These are phyloP conservation scores for Podospora fimiseda DNA, from an alignment of 495 filamentous ascomycete species.

Conservation along the genomic window DNA sequence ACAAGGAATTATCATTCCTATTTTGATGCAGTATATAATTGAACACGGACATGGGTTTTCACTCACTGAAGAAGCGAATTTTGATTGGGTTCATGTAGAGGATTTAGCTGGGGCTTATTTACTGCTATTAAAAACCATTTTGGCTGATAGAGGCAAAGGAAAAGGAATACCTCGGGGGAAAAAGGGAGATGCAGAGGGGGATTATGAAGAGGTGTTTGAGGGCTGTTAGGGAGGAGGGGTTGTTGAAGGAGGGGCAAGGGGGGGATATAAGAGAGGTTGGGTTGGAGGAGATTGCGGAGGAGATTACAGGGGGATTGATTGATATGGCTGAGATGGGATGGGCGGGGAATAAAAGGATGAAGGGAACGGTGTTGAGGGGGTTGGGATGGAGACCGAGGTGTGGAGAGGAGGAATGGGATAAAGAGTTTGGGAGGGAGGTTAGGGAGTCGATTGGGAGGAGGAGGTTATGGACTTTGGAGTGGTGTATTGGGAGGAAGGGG, in stretches of 20 bases:
- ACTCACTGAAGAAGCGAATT: constrained; percentile 7
- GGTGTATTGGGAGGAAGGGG: constrained; percentile 1
- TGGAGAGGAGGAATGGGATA: neutral
- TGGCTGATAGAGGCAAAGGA: too few species aligned
- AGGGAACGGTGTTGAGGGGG: constrained; percentile 2
- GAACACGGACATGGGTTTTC: constrained; percentile 69
- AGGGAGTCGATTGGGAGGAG: neutral
- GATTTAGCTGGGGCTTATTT: constrained; percentile 4
- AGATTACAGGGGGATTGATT: neutral
- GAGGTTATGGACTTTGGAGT: neutral
- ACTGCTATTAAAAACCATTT: neutral
- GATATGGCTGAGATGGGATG: constrained; percentile 4
- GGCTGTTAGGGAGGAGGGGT: neutral
- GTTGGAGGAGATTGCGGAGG: constrained; percentile 4
- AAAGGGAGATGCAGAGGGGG: constrained; percentile 1
- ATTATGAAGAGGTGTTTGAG: constrained; percentile 4
- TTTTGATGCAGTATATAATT: constrained; percentile 41
- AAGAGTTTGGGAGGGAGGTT: constrained; percentile 4
- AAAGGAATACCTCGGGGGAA: neutral
- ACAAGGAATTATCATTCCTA: constrained; percentile 5
- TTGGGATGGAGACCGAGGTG: constrained; percentile 5
- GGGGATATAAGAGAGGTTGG: neutral
- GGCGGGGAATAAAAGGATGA: constrained; percentile 7
- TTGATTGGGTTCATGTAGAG: constrained; percentile 9
- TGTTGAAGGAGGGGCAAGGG: constrained; percentile 2